These are phyloP conservation scores for Fusarium coffeatum DNA, from an alignment of 2,329 filamentous ascomycete genomes.

Conservation along the genomic window DNA sequence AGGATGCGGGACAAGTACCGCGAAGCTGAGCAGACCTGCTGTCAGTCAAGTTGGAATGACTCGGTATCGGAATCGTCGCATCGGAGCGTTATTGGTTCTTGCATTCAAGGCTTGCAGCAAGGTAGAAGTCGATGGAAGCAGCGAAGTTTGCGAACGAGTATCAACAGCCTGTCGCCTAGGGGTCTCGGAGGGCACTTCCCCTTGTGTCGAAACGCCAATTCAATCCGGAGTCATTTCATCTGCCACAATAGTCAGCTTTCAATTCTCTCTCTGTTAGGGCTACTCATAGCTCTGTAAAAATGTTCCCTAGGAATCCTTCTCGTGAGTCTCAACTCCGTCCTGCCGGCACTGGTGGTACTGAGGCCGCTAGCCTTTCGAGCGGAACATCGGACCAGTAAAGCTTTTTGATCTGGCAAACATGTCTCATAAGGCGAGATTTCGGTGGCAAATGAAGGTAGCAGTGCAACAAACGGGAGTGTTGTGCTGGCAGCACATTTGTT, in stretches of 20 bases:
- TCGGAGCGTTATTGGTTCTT: neutral
- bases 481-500: neutral
- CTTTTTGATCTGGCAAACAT: neutral
- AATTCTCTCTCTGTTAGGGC: rapidly evolving
- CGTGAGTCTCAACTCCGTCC: neutral
- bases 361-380: rapidly evolving
- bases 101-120: neutral
- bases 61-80: neutral
- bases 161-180: too few species aligned
- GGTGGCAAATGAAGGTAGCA: neutral
- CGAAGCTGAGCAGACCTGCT: neutral
- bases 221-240: neutral
- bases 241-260: neutral
- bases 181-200: neutral
- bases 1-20: neutral
- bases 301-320: neutral
- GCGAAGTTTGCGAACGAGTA: neutral
- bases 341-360: neutral
- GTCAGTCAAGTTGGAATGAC: neutral
- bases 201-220: neutral
- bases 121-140: neutral
- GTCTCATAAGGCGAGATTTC: slow-evolving; percentile 7
- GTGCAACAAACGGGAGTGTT: neutral
- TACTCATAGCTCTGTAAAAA: neutral
- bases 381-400: neutral